Conservation (phyloP, 2,329 filamentous ascomycete genomes). For the Penicillium brasilianum region DNA sequence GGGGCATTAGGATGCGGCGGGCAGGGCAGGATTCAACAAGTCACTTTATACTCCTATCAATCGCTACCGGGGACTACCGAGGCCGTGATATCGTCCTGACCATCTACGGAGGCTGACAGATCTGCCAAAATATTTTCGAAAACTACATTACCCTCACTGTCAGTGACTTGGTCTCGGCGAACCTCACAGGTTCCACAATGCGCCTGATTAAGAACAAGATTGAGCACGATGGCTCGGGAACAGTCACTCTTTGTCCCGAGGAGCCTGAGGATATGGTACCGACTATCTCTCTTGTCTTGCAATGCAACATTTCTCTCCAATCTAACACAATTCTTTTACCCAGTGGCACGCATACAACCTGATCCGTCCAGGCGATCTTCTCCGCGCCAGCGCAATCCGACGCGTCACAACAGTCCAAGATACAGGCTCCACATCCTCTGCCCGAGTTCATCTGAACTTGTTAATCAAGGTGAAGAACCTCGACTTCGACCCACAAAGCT, state of each 20-base stretch:
- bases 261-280: constrained; percentile 76
- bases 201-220: constrained; percentile 70
- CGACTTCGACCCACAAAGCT: constrained; percentile 72
- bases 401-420: constrained; percentile 65
- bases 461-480: constrained; percentile 68
- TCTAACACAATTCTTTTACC: constrained; percentile 12
- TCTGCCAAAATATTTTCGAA: neutral
- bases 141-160: neutral
- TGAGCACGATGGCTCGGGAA: constrained; percentile 68
- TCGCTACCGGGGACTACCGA: too few species aligned
- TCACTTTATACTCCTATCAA: constrained; percentile 3
- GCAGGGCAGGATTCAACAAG: constrained; percentile 6
- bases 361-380: constrained; percentile 67
- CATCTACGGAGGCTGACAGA: neutral
- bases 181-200: constrained; percentile 55
- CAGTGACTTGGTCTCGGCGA: neutral
- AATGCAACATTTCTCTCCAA: neutral
- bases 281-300: neutral
- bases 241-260: constrained; percentile 69
- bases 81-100: neutral
- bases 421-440: constrained; percentile 66
- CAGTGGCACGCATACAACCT: constrained; percentile 79
- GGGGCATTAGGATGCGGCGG: constrained; percentile 17
- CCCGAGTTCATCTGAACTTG: constrained; percentile 67
- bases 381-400: constrained; percentile 70